Evolutionary conservation across 441 rosid genomes (phyloP), one percentile per base, ranked within the genome.

Genomic region (Hura crepitans): DNA sequence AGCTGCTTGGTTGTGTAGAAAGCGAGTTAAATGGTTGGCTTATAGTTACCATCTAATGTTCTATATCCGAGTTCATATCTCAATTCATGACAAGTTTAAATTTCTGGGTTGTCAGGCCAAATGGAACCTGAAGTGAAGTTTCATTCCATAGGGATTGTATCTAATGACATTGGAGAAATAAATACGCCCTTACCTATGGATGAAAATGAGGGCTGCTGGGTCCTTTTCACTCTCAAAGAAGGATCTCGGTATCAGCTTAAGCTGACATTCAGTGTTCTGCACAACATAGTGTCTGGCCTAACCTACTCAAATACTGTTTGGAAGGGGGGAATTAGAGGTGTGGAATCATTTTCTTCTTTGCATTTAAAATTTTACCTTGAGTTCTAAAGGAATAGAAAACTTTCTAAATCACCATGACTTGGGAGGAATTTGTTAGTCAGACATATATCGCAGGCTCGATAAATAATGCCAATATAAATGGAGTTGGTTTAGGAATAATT

Each of bases 231-330:
- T 72, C 85, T 85, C 58, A 78, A 59, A 74, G 89, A 87, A 71
- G 91, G 89, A 75, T 82, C 85, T 66, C 80, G 58, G 14, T 85
- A 83, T 70, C 85, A 65, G 71, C 84, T 83, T 57, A 82, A 81
- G 81, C 58, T 87, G 45, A 74, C 85, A 47, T 87, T 83, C 71
- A 78, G 76, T 68, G 97, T 90, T 75, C 78, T 78, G 78, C 85
- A 90, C 76, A 90, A 93, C 86, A 89, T 93, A 43, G 98, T 89
- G 66, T 89, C 96, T 22, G 96, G 97, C 55, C 97, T 93, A 65
- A 84, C 75, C 69, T 93, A 93, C 83, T 81, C 87, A 59, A 93
- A 93, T 57, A 85, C 85, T 0, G 94, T 91, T 50, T 89, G 96
- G 94, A 89, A 89, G 75, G 77, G 89, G 4, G 92, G 88, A 63